Conservation (phyloP, 2,329 filamentous ascomycete genomes). For the Stagonosporopsis rhizophila region DNA sequence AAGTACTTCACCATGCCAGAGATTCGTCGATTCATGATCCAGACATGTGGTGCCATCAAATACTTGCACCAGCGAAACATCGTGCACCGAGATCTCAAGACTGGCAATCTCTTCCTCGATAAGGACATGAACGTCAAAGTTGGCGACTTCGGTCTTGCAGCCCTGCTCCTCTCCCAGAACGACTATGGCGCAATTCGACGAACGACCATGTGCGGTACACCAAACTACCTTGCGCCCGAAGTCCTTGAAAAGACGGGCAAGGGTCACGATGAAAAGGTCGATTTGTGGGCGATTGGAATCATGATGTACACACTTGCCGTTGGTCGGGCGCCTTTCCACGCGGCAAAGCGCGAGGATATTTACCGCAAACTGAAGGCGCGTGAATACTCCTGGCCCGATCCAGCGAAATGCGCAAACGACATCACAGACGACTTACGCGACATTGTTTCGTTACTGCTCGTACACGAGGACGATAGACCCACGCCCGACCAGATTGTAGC, state of each 20-base stretch:
- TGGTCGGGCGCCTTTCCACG: constrained; percentile 95
- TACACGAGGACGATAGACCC: constrained; percentile 76
- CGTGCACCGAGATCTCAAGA: constrained; percentile 96
- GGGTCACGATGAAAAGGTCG: constrained; percentile 96
- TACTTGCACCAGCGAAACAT: constrained; percentile 97
- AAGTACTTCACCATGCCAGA: constrained; percentile 92
- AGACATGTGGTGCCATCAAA: constrained; percentile 96
- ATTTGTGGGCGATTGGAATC: constrained; percentile 97
- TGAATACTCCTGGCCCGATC: constrained; percentile 80
- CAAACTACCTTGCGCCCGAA: constrained; percentile 97
- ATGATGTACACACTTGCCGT: constrained; percentile 99
- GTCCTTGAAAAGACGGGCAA: constrained; percentile 93
- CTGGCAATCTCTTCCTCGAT: constrained; percentile 97
- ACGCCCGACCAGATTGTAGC: constrained; percentile 79
- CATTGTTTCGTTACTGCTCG: constrained; percentile 76
- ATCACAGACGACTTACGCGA: constrained; percentile 80
- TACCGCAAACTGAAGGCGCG: constrained; percentile 72
- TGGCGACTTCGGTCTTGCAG: constrained; percentile 94
- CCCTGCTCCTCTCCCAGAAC: constrained; percentile 86
- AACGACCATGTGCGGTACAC: constrained; percentile 94
- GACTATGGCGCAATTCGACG: constrained; percentile 82
- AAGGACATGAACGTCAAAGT: constrained; percentile 97
- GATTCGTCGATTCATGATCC: constrained; percentile 90
- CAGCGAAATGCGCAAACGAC: constrained; percentile 69
- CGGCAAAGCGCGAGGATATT: constrained; percentile 84